These are phyloP conservation scores for Niveomyces coronatus DNA, from an alignment of 2,329 filamentous ascomycete species.

Conservation along the genomic window DNA sequence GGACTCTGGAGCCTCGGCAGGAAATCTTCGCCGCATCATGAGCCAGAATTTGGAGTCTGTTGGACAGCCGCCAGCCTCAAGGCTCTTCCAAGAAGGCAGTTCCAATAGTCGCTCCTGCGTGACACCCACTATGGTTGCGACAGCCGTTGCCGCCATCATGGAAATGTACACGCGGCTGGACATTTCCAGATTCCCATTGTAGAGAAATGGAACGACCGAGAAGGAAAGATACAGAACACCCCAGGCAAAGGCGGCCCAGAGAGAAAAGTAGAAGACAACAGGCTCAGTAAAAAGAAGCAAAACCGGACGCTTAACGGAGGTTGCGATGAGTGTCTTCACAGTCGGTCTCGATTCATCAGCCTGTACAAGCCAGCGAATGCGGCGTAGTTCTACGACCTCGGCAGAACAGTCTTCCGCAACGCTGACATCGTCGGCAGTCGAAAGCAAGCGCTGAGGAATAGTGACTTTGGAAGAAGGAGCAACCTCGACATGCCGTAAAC, in stretches of 20 bases:
- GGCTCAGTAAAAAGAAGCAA: conserved; percentile 66
- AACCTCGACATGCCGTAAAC: not conserved
- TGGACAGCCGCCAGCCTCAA: conserved; percentile 14
- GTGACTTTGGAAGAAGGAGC: not conserved
- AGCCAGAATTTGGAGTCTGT: conserved; percentile 29
- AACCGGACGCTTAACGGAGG: conserved; percentile 71
- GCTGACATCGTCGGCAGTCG: conserved; percentile 5
- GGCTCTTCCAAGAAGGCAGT: conserved; percentile 25
- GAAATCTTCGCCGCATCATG: conserved; percentile 35
- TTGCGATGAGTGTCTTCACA: conserved; percentile 56
- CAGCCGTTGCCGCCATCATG: conserved; percentile 54
- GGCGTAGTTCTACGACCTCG: conserved; percentile 17
- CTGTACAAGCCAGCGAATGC: conserved; percentile 71
- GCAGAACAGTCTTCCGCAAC: not conserved
- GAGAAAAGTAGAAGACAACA: conserved; percentile 74
- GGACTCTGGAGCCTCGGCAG: conserved; percentile 55
- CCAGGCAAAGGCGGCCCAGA: conserved; percentile 89
- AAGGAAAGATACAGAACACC: conserved; percentile 81
- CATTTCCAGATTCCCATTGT: conserved; percentile 52
- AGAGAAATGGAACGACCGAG: conserved; percentile 69
- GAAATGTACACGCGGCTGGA: conserved; percentile 64
- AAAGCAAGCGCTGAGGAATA: not conserved
- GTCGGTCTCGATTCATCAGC: conserved; percentile 67
- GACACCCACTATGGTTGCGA: conserved; percentile 61
- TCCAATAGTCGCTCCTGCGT: conserved; percentile 59